phyloP scores from a whole-genome alignment of 208 protist genomes.

The Trypanosoma cruzi region DNA sequence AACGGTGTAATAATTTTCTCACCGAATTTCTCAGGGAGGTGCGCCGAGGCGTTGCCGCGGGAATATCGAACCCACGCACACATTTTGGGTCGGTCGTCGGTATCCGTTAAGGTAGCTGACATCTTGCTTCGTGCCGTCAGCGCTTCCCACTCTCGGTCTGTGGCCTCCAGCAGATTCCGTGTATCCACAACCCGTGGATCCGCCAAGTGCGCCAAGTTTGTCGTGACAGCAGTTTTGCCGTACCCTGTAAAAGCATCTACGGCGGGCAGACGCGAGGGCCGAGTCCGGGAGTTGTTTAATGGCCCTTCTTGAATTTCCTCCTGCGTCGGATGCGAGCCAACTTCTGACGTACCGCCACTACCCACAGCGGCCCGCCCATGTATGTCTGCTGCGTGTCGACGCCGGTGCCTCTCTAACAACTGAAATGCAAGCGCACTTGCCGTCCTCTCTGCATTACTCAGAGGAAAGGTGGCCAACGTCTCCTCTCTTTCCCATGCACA shows the following conservation, averaged over 20 bases:
- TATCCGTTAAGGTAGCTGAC: neutral
- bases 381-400: neutral
- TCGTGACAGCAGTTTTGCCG: conserved; percentile 19
- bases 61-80: neutral
- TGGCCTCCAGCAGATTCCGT: conserved; percentile 8
- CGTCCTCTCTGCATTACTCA: neutral
- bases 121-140: neutral
- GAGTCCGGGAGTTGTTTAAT: neutral
- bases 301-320: neutral
- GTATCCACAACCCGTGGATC: neutral
- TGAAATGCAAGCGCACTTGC: conserved; percentile 1
- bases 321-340: neutral
- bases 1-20: conserved; percentile 1
- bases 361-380: neutral
- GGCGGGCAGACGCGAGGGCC: neutral
- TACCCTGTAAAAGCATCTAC: conserved; percentile 10
- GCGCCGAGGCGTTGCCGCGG: neutral
- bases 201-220: neutral
- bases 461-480: neutral
- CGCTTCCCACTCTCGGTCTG: conserved; percentile 20
- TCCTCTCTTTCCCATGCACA: neutral
- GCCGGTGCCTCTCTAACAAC: conserved; percentile 19
- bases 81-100: neutral
- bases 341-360: neutral
- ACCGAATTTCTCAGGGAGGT: neutral